Base-by-base conservation (phyloP, 371 early-diverging fungal genomes). In the Polyrhizophydium stewartii region DNA sequence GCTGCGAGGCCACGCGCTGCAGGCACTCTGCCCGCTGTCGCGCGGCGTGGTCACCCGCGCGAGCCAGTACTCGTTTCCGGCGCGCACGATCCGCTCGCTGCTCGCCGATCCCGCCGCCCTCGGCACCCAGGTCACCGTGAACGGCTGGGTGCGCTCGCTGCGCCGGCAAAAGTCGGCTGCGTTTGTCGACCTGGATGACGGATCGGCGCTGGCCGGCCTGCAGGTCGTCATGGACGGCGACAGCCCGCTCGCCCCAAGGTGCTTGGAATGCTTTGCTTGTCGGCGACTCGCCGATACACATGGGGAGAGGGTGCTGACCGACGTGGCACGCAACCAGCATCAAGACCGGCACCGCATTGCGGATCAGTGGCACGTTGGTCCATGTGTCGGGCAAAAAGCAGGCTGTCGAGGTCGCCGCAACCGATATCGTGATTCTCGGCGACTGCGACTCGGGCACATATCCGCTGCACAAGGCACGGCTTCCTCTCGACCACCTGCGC, bases 381-480 rank as follows among this genome's bases (percentile, higher is more conserved):
- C 19, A 45, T 3, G 10, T 19, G 6, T 5, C 19, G 24, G 45
- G 19, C 45, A 5, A 19, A 5, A 45, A 45, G 19, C 93, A 92
- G 63, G 79, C 62, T 40, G 77, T 76, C 46, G 95, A 94, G 67
- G 64, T 94, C 9, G 84, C 85, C 60, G 92, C 87, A 0, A 67
- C 63, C 0, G 57, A 64, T 7, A 53, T 89, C 10, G 68, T 73
- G 46, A 65, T 92, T 0, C 62, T 91, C 17, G 93, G 93, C 16
- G 67, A 65, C 35, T 83, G 89, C 30, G 86, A 89, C 70, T 73
- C 85, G 25, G 89, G 88, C 87, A 71, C 80, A 17, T 95, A 94
- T 60, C 95, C 96, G 1, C 71, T 95, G 49, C 93, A 93, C 75
- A 94, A 94, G 79, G 91, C 91, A 62, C 77, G 83, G 25, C 89